Base-by-base conservation (phyloP, 768 basidiomycete genomes). In the Hericium alpestre region DNA sequence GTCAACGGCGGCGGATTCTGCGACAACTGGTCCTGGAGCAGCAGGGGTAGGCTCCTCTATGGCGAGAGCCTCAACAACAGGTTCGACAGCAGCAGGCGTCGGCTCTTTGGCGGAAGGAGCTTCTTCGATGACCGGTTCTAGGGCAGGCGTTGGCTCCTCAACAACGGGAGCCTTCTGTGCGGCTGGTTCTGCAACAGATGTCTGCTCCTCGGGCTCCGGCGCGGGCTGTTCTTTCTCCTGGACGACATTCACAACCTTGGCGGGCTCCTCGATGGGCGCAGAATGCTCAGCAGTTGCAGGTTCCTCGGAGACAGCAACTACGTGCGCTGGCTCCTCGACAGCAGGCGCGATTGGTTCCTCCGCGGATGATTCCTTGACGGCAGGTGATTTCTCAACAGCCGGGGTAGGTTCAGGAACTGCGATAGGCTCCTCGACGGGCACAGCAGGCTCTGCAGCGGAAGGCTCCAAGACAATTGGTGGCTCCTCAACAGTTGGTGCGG, bases 301-400 rank as follows among this genome's bases (percentile, higher is more conserved):
- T 16, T 22, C 49, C 3, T 38, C 54, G 38, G 40, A 39, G 41
- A 18, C 52, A 22, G 47, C 56, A 12, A 40, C 15, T 53, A 55
- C 56, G 13, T 61, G 32, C 8, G 32, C 32, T 32, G 32, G 32
- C 8, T 32, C 32, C 32, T 8, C 32, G 32, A 32, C 9, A 7
- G 32, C 56, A 27, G 54, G 57, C 8, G 52, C 38, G 38, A 51
- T 16, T 15, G 54, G 47, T 15, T 43, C 20, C 39, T 53, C 57
- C 3, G 15, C 54, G 16, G 43, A 58, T n/a, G 53, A n/a, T 51
- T 57, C 56, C 39, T 58, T 51, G 27, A 57, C 56, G 13, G 41
- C 43, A 25, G 51, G 15, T 22, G 56, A 16, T 9, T 52, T 18
- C 27, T 52, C 59, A 13, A 25, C 51, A 27, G 40, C n/a, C 25